phyloP scores from a whole-genome alignment of 2,329 filamentous ascomycete species.

The Zymoseptoria crescenta region DNA sequence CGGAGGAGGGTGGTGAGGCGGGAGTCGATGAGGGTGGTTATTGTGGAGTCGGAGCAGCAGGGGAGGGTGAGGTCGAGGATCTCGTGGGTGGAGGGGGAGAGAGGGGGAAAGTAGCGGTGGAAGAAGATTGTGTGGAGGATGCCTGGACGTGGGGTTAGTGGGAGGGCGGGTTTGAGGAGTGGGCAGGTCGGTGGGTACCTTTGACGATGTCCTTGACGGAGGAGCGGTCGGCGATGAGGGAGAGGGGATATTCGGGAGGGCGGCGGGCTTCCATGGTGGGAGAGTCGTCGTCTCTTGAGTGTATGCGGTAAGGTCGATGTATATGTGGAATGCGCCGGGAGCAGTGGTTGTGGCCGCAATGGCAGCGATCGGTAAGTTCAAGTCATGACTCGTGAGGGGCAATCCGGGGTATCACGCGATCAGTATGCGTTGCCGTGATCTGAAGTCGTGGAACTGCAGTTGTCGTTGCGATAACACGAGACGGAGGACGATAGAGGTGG shows the following conservation, averaged over 20 bases:
- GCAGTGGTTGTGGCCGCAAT: constrained; percentile 2
- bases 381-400: neutral
- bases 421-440: neutral
- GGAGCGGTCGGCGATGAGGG: constrained; percentile 83
- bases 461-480: neutral
- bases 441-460: neutral
- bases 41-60: constrained; percentile 79
- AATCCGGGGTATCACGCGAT: neutral
- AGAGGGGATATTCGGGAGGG: constrained; percentile 83
- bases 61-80: constrained; percentile 86
- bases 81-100: constrained; percentile 75
- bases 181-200: constrained; percentile 40
- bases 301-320: neutral
- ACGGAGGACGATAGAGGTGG: neutral
- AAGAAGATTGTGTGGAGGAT: constrained; percentile 98
- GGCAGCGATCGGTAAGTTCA: constrained; percentile 1
- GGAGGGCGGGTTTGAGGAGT: neutral
- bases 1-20: constrained; percentile 71
- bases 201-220: constrained; percentile 89
- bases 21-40: constrained; percentile 89
- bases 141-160: constrained; percentile 44
- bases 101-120: constrained; percentile 89
- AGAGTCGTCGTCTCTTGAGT: neutral
- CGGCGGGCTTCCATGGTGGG: constrained; percentile 53
- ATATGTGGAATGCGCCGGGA: neutral